These are phyloP conservation scores for Botrytis medusae DNA, from an alignment of 2,329 filamentous ascomycete genomes.

Conservation along the genomic window DNA sequence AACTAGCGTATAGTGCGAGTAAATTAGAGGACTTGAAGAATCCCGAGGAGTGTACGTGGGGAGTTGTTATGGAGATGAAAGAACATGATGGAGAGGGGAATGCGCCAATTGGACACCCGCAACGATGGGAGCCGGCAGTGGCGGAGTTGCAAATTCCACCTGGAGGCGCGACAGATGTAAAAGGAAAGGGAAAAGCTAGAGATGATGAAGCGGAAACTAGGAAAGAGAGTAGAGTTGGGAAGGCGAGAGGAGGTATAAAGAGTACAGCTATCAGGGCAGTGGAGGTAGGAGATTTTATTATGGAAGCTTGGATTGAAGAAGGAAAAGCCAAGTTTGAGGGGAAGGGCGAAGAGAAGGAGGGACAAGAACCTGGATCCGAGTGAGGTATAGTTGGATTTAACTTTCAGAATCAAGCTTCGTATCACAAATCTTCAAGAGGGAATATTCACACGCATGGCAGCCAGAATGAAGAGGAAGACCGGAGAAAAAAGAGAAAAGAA, in stretches of 20 bases:
- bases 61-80: constrained; percentile 71
- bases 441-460: too few relatives aligned
- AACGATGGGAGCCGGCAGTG: constrained; percentile 60
- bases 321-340: constrained; percentile 40
- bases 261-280: constrained; percentile 62
- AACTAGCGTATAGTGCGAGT: constrained; percentile 60
- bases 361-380: too few relatives aligned
- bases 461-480: too few relatives aligned
- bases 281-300: constrained; percentile 62
- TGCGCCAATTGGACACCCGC: constrained; percentile 60
- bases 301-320: constrained; percentile 72
- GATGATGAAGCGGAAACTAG: neutral
- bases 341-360: too few relatives aligned
- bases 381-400: too few relatives aligned
- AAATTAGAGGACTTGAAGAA: constrained; percentile 51
- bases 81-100: constrained; percentile 48
- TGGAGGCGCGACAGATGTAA: neutral
- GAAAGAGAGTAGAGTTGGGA: constrained; percentile 32
- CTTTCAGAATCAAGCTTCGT: too few relatives aligned
- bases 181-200: neutral
- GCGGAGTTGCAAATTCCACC: constrained; percentile 39
- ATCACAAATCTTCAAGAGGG: too few relatives aligned
- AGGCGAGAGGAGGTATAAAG: constrained; percentile 51
- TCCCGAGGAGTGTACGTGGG: constrained; percentile 69
- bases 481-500: too few relatives aligned